phyloP scores from a whole-genome alignment of 192 early-diverging fungal genomes.

The Rhizophagus sp. region DNA sequence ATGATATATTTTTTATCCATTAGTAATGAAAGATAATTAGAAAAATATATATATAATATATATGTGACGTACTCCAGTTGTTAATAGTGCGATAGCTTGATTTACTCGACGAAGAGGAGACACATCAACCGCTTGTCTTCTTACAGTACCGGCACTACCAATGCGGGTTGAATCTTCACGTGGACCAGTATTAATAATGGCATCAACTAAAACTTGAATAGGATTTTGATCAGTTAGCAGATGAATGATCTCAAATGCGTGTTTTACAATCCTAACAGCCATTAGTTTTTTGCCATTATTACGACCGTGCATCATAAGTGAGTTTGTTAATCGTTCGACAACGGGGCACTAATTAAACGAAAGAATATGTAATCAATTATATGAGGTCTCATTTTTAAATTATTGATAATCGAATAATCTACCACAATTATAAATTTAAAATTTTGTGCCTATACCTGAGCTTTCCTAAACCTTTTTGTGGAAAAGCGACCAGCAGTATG shows the following conservation, averaged over 20 bases:
- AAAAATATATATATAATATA: conserved; percentile 21
- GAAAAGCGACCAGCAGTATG: conserved; percentile 99
- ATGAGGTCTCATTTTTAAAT: not conserved
- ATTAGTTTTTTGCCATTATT: conserved; percentile 99
- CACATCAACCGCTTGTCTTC: conserved; percentile 99
- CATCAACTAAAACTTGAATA: conserved; percentile 96
- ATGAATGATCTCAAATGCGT: conserved; percentile 99
- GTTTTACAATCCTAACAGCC: conserved; percentile 98
- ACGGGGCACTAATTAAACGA: conserved; percentile 78
- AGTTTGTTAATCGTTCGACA: conserved; percentile 97
- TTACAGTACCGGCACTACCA: conserved; percentile 94
- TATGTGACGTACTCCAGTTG: conserved; percentile 74
- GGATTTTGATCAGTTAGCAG: conserved; percentile 98
- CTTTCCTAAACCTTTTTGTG: conserved; percentile 95
- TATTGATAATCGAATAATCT: no score
- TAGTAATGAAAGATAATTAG: not conserved
- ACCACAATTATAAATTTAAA: no score
- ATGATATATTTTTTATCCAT: not conserved
- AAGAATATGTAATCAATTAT: conserved; percentile 4
- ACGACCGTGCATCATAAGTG: conserved; percentile 99
- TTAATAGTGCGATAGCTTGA: conserved; percentile 92
- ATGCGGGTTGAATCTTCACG: conserved; percentile 99
- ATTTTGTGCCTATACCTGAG: conserved; percentile 61
- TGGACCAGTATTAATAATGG: conserved; percentile 98
- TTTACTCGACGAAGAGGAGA: conserved; percentile 97